phyloP scores from a whole-genome alignment of 768 basidiomycete species.

The Calocera viscosa region DNA sequence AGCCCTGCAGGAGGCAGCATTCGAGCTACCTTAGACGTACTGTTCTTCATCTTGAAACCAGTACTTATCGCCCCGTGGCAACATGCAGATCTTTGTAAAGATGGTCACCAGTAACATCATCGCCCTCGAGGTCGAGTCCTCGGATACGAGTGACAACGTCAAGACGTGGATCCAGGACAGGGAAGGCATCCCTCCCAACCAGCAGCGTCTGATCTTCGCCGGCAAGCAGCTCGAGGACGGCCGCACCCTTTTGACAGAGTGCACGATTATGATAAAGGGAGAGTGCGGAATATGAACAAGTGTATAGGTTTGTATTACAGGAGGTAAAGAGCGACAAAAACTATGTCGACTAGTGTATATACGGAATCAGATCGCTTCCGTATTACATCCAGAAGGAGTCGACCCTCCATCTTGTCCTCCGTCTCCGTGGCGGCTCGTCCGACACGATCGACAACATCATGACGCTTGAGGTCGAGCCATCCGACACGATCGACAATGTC shows the following conservation, averaged over 20 bases:
- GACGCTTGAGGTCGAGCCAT: conserved; percentile 26
- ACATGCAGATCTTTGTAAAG: conserved; percentile 31
- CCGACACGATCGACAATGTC: conserved; percentile 28
- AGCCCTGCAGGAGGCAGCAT: no score
- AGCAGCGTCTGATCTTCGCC: conserved; percentile 38
- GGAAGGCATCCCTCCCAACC: conserved; percentile 38
- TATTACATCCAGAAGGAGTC: conserved; percentile 30
- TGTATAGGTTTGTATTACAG: no score
- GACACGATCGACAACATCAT: conserved; percentile 90
- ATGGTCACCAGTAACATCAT: conserved; percentile 30
- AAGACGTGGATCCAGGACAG: conserved; percentile 36
- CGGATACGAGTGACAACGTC: conserved; percentile 77
- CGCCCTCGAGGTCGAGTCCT: conserved; percentile 74
- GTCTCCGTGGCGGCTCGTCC: conserved; percentile 42
- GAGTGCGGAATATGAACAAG: no score
- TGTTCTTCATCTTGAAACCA: background rate
- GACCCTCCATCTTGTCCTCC: conserved; percentile 46
- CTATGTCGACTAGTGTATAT: no score
- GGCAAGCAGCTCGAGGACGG: conserved; percentile 41
- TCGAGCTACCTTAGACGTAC: no score
- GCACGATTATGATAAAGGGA: no score
- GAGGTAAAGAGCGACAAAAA: no score
- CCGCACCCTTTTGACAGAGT: no score
- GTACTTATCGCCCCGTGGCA: conserved; percentile 49
- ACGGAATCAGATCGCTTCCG: no score